A percentile compares a stretch with the other conserved stretches of the same genome.
These are phyloP conservation scores for Alternaria solani DNA, from an alignment of 2,329 filamentous ascomycete species.

Conservation along the genomic window DNA sequence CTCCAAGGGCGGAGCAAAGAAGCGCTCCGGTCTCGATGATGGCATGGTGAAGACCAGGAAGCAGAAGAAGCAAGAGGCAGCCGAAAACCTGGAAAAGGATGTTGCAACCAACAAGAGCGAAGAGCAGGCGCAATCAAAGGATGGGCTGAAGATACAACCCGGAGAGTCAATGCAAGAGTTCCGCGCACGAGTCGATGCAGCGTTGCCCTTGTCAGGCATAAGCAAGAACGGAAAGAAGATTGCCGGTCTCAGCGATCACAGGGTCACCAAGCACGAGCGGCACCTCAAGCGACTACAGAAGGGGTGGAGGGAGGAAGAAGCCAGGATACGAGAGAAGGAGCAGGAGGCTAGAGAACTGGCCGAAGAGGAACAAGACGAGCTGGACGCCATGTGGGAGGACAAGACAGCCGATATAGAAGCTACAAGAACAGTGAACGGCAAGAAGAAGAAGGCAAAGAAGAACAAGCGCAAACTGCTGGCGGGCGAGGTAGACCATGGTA, in stretches of 20 bases:
- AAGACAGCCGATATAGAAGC: conserved; percentile 70
- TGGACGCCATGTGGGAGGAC: conserved; percentile 70
- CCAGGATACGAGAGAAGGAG: conserved; percentile 72
- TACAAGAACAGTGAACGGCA: conserved; percentile 51
- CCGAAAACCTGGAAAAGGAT: conserved; percentile 16
- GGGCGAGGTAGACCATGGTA: conserved; percentile 61
- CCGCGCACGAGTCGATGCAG: conserved; percentile 80
- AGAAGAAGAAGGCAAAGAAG: conserved; percentile 59
- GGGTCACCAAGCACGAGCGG: conserved; percentile 80
- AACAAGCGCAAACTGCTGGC: conserved; percentile 61
- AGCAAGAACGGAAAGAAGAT: conserved; percentile 68
- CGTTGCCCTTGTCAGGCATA: conserved; percentile 78
- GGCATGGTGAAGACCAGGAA: conserved; percentile 63
- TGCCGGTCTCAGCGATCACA: conserved; percentile 70
- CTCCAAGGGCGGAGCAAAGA: conserved; percentile 63
- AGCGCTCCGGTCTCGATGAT: conserved; percentile 71
- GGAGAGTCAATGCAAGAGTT: conserved; percentile 87
- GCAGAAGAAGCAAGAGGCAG: conserved; percentile 50
- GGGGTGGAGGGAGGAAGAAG: conserved; percentile 65
- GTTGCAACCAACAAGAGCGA: conserved; percentile 29
- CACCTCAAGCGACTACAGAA: conserved; percentile 70
- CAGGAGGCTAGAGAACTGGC: conserved; percentile 78
- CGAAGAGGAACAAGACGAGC: conserved; percentile 65
- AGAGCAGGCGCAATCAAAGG: conserved; percentile 25
- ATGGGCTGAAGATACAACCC: conserved; percentile 68